Conservation (phyloP, 805 yeast species). For the Brettanomyces sp. region DNA sequence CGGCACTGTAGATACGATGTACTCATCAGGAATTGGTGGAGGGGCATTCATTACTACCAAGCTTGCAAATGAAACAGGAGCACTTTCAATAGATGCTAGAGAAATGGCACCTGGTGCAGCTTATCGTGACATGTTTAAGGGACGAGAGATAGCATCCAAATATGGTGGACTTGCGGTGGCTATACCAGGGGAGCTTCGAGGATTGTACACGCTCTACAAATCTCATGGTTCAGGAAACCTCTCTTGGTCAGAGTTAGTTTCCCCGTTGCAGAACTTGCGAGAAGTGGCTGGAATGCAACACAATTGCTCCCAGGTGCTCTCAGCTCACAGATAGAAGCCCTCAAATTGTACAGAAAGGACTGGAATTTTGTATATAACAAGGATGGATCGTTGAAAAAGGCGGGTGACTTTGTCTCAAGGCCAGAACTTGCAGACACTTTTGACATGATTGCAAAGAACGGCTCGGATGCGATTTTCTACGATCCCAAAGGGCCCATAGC, state of each 20-base stretch:
- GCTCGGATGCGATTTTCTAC: conserved; percentile 69
- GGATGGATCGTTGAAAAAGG: conserved; percentile 23
- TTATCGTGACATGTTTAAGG: conserved; percentile 52
- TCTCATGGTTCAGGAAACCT: conserved; percentile 64
- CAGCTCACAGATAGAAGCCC: conserved; percentile 24
- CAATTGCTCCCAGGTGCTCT: conserved; percentile 36
- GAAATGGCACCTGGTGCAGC: conserved; percentile 75
- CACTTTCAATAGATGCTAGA: conserved; percentile 70
- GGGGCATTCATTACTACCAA: conserved; percentile 66
- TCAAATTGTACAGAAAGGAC: conserved; percentile 25
- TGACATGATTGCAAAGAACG: conserved; percentile 61
- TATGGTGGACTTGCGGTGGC: conserved; percentile 85
- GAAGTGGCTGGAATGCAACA: conserved; percentile 53
- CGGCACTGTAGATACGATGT: conserved; percentile 74
- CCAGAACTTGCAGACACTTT: conserved; percentile 60
- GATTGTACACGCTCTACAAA: conserved; percentile 53
- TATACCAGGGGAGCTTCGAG: conserved; percentile 86
- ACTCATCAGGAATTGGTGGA: conserved; percentile 93
- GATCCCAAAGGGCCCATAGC: conserved; percentile 77
- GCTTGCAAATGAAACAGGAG: conserved; percentile 30
- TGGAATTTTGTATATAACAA: conserved; percentile 50
- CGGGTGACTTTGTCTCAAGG: conserved; percentile 57
- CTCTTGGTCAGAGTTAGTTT: conserved; percentile 62
- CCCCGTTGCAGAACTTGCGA: conserved; percentile 58
- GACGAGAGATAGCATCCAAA: conserved; percentile 40